Evolutionary conservation across 148 eudicot genomes (phyloP).

Genomic region (Chenopodium suecicum): DNA sequence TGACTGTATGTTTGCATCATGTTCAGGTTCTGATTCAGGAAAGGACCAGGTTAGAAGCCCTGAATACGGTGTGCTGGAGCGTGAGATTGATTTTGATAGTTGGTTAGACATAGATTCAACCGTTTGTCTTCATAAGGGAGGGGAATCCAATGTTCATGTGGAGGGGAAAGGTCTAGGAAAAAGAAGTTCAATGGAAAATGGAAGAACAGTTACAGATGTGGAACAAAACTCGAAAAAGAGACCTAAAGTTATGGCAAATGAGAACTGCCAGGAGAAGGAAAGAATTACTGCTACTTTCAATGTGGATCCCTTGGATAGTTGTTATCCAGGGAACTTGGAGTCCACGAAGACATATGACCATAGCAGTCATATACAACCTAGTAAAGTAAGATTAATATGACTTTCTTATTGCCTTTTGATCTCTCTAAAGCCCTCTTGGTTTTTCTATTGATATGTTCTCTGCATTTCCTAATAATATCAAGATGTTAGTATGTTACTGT

Average conservation of each 20-base stretch:
- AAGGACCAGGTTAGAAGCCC: slow-evolving; percentile 35
- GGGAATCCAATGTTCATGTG: slow-evolving; percentile 3
- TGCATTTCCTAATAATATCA: background rate
- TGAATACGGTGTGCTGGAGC: slow-evolving; percentile 5
- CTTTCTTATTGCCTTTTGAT: slow-evolving; percentile 6
- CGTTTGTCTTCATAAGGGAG: slow-evolving; percentile 35
- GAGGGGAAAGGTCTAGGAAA: slow-evolving; percentile 7
- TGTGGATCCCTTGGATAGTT: slow-evolving; percentile 17
- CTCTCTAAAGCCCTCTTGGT: background rate
- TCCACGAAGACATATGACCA: slow-evolving; percentile 20
- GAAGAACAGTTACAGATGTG: background rate
- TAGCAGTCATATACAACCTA: slow-evolving; percentile 21
- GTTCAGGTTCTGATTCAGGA: slow-evolving; percentile 31
- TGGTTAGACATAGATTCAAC: slow-evolving; percentile 25
- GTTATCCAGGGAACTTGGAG: slow-evolving; percentile 26
- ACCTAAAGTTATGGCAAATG: background rate
- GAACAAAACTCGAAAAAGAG: slow-evolving; percentile 18
- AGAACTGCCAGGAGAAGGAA: slow-evolving; percentile 4
- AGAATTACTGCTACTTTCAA: slow-evolving; percentile 4
- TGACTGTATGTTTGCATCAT: background rate
- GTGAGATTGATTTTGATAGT: slow-evolving; percentile 6
- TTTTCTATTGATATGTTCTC: slow-evolving; percentile 1
- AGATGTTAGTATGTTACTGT: background rate
- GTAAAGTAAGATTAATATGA: slow-evolving; percentile 30
- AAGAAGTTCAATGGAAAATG: background rate